Evolutionary conservation across 106 monocot species (phyloP), one percentile per base, ranked within the genome.

Genomic region (Vanilla planifolia): DNA sequence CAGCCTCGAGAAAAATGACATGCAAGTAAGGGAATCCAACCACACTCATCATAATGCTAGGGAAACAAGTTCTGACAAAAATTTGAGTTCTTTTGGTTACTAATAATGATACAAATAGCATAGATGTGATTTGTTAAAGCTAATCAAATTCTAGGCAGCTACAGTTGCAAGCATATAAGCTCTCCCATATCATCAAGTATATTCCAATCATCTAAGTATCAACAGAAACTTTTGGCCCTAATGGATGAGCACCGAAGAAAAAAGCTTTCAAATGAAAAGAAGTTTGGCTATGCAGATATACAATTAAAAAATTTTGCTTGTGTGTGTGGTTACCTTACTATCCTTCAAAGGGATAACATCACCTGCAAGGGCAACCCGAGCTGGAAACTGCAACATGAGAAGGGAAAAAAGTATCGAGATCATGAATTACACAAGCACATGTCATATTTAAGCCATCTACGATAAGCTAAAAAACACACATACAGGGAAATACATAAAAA

Each of bases 331-430:
- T 84, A 89, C 88, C 80, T 84, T 89, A 50, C 66, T 51, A 47
- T 80, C 77, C 43, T 77, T 80, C 32, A 89, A 48, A 69, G 64
- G 74, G 27, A 71, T 46, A 15, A 89, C 60, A 80, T 84, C 88
- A 56, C 88, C 88, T 32, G 84, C 35, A 67, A 89, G 65, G 75
- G 88, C 84, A 45, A 89, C 80, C 10, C 77, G 76, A 80, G 77
- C 61, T 62, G 88, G 84, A 21, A 71, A 45, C 83, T 89, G 74
- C 67, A 79, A 30, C n/a, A 55, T 3, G 50, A n/a, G 61, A 51
- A 16, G 10, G 6, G 10, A 24, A 24, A 13, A 15, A n/a, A 24
- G 6, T 21, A 34, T 4, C 17, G 11, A 13, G 0, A 57, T 6
- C 0, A 17, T 14, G 17, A 33, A 34, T 57, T 33, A 33, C 2